These are phyloP conservation scores for Beauveria brongniartii DNA, from an alignment of 2,329 filamentous ascomycete species.

Conservation along the genomic window DNA sequence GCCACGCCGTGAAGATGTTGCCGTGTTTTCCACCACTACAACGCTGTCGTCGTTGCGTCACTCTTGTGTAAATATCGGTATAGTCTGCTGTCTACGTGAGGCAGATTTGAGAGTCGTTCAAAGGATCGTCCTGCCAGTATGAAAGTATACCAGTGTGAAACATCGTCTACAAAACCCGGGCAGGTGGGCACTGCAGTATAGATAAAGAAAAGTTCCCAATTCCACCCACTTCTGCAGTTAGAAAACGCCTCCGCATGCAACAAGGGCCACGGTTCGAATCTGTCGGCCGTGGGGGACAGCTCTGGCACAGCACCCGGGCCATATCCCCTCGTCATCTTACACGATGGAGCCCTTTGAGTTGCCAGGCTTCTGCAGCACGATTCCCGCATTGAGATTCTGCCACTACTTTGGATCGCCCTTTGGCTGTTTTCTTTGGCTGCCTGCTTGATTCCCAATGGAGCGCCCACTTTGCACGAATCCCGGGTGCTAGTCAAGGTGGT, in stretches of 20 bases:
- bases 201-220: background rate
- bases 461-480: background rate
- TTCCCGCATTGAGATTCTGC: background rate
- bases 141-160: background rate
- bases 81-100: background rate
- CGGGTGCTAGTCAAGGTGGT: background rate
- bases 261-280: background rate
- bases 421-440: background rate
- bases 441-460: background rate
- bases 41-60: background rate
- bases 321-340: constrained; percentile 3
- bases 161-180: background rate
- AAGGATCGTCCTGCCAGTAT: background rate
- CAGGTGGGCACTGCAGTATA: constrained; percentile 1
- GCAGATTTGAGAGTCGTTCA: no score
- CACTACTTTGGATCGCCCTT: background rate
- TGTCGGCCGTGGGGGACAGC: background rate
- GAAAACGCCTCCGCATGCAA: background rate
- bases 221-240: background rate
- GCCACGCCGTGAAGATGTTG: no score
- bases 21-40: background rate
- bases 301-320: background rate
- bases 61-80: background rate
- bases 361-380: background rate
- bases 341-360: background rate